Conservation (phyloP, 2,329 filamentous ascomycete species). For the Paraconiothyrium brasiliense region DNA sequence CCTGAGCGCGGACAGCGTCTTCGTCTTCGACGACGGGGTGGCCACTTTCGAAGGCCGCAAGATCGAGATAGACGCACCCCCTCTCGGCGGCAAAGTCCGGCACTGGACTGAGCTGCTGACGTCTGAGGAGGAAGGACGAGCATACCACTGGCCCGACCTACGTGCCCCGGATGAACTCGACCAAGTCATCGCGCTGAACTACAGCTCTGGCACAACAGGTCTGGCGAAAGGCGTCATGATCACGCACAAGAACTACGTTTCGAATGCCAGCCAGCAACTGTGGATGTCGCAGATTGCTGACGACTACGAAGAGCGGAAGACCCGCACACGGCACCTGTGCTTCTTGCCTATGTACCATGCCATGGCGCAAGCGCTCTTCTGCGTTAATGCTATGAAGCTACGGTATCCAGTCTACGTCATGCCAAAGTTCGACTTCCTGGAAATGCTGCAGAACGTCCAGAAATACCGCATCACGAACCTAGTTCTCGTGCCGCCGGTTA, state of each 20-base stretch:
- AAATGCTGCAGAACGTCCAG: conserved; percentile 74
- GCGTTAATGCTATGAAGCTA: conserved; percentile 65
- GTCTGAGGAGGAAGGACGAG: conserved; percentile 57
- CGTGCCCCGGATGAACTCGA: conserved; percentile 58
- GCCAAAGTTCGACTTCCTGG: conserved; percentile 77
- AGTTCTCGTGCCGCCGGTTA: conserved; percentile 76
- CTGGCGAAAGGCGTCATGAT: conserved; percentile 86
- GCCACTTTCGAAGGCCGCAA: conserved; percentile 56
- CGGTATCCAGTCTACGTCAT: conserved; percentile 79
- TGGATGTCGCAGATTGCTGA: conserved; percentile 58
- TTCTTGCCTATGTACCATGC: conserved; percentile 72
- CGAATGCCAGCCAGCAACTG: conserved; percentile 72
- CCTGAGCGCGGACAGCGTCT: conserved; percentile 66
- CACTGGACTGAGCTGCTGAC: conserved; percentile 73
- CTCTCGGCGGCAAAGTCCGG: conserved; percentile 51
- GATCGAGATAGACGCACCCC: conserved; percentile 38
- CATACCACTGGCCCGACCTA: conserved; percentile 71
- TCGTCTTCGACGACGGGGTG: conserved; percentile 68
- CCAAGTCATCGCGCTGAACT: conserved; percentile 76
- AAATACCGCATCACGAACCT: conserved; percentile 74
- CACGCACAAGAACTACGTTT: conserved; percentile 78
- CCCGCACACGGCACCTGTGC: conserved; percentile 62
- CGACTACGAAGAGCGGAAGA: conserved; percentile 58
- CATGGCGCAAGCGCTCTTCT: conserved; percentile 72
- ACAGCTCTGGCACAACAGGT: conserved; percentile 81